Percentiles rank a stretch among this genome's conserved stretches.
Conservation (phyloP, 2,329 filamentous ascomycete genomes). For the Phaeosphaeria sp. region DNA sequence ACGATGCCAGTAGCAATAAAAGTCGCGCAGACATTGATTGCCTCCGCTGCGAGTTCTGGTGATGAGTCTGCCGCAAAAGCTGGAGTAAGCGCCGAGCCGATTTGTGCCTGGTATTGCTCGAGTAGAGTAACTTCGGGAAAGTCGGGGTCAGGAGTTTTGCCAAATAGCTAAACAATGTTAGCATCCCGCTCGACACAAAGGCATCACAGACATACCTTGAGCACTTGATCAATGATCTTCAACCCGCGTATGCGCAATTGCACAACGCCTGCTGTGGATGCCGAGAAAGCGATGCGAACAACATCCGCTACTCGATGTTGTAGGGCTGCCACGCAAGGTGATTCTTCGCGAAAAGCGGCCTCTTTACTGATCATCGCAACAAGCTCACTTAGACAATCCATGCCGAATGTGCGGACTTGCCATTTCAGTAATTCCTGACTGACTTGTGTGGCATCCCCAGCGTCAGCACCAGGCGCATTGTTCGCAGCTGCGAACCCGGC, state of each 20-base stretch:
- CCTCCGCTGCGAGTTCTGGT: slow-evolving; percentile 92
- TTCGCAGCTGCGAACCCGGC: slow-evolving; percentile 88
- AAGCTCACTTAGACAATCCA: slow-evolving; percentile 85
- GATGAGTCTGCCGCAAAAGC: slow-evolving; percentile 96
- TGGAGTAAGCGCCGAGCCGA: slow-evolving; percentile 93
- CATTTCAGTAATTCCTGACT: slow-evolving; percentile 89
- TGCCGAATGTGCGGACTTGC: slow-evolving; percentile 94
- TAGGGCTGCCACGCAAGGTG: slow-evolving; percentile 76
- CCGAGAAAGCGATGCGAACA: slow-evolving; percentile 95
- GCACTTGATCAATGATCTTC: slow-evolving; percentile 89
- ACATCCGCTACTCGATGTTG: slow-evolving; percentile 89
- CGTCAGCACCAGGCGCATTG: slow-evolving; percentile 59
- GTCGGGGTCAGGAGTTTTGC: slow-evolving; percentile 92
- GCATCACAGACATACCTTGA: slow-evolving; percentile 63
- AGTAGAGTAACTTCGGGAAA: slow-evolving; percentile 96
- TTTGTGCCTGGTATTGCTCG: slow-evolving; percentile 98
- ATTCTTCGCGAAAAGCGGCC: slow-evolving; percentile 77
- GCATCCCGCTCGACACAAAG: background rate
- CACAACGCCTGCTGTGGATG: slow-evolving; percentile 90
- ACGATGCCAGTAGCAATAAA: slow-evolving; percentile 98
- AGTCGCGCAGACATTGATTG: slow-evolving; percentile 95
- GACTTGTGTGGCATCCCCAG: slow-evolving; percentile 47
- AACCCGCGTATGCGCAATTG: slow-evolving; percentile 89
- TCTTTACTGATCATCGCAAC: slow-evolving; percentile 81
- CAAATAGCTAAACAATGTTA: slow-evolving; percentile 71